Percentiles rank a stretch among this genome's conserved stretches.
These are phyloP conservation scores for Dothideomycetes sp. DNA, from an alignment of 2,329 filamentous ascomycete species.

Conservation along the genomic window DNA sequence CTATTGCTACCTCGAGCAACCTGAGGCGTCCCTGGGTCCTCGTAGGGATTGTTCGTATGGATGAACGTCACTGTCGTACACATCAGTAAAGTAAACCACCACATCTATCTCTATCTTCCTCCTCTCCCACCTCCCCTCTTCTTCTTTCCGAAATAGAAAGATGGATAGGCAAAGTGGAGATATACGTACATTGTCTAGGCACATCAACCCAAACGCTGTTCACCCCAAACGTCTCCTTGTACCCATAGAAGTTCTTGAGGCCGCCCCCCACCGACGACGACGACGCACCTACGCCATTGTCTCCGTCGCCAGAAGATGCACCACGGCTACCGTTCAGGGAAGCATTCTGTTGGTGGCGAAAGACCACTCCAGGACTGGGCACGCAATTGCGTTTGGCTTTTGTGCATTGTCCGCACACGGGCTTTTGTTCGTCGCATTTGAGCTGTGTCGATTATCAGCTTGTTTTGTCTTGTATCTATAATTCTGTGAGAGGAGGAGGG, in stretches of 20 bases:
- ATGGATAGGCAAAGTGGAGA: neutral
- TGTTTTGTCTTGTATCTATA: no score
- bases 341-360: slow-evolving; percentile 59
- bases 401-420: slow-evolving; percentile 48
- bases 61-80: slow-evolving; percentile 55
- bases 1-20: no score
- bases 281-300: no score
- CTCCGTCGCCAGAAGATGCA: no score
- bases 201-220: slow-evolving; percentile 52
- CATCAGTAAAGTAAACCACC: no score
- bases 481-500: no score
- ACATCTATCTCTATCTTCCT: no score
- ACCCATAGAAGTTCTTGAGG: slow-evolving; percentile 52
- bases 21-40: slow-evolving; percentile 27
- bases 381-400: slow-evolving; percentile 51
- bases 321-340: slow-evolving; percentile 51
- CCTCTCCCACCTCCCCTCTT: no score
- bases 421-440: slow-evolving; percentile 54
- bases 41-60: slow-evolving; percentile 51
- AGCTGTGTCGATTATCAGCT: slow-evolving; percentile 39
- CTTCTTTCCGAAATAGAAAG: no score
- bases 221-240: slow-evolving; percentile 54
- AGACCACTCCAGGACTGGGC: slow-evolving; percentile 52
- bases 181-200: slow-evolving; percentile 41
- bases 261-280: no score